A percentile compares a stretch with the other conserved stretches of the same genome.
phyloP scores from a whole-genome alignment of 805 yeast genomes.

The Candida tammaniensis region DNA sequence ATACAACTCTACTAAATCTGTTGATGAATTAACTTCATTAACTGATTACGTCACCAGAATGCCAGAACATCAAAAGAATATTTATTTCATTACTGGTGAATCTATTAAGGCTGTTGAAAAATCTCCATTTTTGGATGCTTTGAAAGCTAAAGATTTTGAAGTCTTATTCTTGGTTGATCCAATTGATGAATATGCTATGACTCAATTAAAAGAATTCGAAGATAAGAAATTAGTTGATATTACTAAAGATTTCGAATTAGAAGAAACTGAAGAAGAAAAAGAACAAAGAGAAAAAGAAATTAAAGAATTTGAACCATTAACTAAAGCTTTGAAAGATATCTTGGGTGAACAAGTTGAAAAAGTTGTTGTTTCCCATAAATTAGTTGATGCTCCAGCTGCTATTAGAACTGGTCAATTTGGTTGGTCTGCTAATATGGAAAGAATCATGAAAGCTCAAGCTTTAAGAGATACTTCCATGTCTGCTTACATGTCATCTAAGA shows the following conservation, averaged over 20 bases:
- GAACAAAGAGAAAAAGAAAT: slow-evolving; percentile 87
- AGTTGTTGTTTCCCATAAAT: slow-evolving; percentile 96
- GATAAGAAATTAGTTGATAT: slow-evolving; percentile 98
- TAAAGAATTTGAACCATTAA: slow-evolving; percentile 87
- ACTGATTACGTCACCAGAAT: slow-evolving; percentile 97
- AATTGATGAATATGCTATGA: slow-evolving; percentile 99
- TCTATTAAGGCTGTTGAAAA: slow-evolving; percentile 95
- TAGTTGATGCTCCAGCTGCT: slow-evolving; percentile 99
- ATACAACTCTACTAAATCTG: slow-evolving; percentile 93
- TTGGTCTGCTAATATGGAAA: slow-evolving; percentile 99
- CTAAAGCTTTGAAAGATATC: slow-evolving; percentile 94
- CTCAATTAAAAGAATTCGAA: slow-evolving; percentile 98
- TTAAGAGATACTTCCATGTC: slow-evolving; percentile 98
- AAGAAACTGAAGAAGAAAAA: slow-evolving; percentile 99
- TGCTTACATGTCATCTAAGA: slow-evolving; percentile 99
- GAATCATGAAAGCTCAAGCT: slow-evolving; percentile 99
- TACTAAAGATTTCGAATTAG: slow-evolving; percentile 98
- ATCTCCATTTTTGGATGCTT: slow-evolving; percentile 98
- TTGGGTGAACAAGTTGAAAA: slow-evolving; percentile 99
- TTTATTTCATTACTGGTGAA: slow-evolving; percentile 99
- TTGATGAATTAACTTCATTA: slow-evolving; percentile 91
- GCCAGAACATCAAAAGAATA: slow-evolving; percentile 99
- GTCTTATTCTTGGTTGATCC: slow-evolving; percentile 98
- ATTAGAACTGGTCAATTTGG: slow-evolving; percentile 99
- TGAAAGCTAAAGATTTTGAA: slow-evolving; percentile 98